Evolutionary conservation across 805 yeast species (phyloP), one percentile per base, ranked within the genome.

Genomic region (Yarrowia deformans): DNA sequence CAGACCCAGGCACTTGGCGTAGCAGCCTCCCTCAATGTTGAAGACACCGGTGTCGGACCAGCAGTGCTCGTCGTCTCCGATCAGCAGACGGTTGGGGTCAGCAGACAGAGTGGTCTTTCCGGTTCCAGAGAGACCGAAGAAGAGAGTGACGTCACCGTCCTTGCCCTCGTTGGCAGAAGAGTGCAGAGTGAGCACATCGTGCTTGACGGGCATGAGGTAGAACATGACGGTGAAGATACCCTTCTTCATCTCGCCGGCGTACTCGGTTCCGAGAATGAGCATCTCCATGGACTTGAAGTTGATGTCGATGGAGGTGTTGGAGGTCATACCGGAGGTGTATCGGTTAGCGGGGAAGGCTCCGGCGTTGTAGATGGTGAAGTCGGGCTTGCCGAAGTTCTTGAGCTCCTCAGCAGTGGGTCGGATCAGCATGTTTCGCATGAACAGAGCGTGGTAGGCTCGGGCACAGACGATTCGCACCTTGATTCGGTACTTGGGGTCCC

Each of bases 211-310:
- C 98, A 93, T 93, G 80, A 95, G 85, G 85, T 94, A 94, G 84
- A 95, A 94, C 99, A 94, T 94, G 71, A 94, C 98, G 29, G 98
- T 93, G 87, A 94, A 93, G 77, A 94, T 93, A 84, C 99, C 99
- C 85, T 94, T 94, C 85, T 94, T 94, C 99, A 94, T 94, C 85
- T 94, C 99, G 77, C 99, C 99, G 69, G 99, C 99, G 78, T 94
- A 94, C 84, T 94, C 99, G 55, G 98, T 94, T 82, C 99, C 99
- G 75, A 95, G 85, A 77, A 94, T 95, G 72, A 94, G 93, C 99
- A 95, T 94, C 84, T 95, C 99, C 97, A 93, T 93, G 74, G 87
- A 92, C 83, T 93, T 90, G 86, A 94, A 94, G 83, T 94, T 94
- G 78, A 94, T 93, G 82, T 93, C 98, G 73, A 94, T 97, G 64